phyloP scores from a whole-genome alignment of 2,329 filamentous ascomycete genomes.

The Lecanicillium sp. region DNA sequence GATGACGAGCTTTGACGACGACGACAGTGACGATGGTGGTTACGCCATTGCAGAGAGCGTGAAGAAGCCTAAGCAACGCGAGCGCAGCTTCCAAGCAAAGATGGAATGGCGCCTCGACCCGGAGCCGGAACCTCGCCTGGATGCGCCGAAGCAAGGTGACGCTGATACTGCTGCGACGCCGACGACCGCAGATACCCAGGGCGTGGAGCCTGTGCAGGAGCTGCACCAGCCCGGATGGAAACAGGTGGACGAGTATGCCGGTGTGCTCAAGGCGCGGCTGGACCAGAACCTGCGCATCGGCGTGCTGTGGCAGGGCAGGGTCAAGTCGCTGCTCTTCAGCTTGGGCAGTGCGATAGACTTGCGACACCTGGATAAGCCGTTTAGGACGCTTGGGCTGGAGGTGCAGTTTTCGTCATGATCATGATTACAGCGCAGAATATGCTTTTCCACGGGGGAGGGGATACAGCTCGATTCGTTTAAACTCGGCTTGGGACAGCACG shows the following conservation, averaged over 20 bases:
- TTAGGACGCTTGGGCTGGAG: conserved; percentile 69
- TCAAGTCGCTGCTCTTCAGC: conserved; percentile 89
- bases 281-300: conserved; percentile 85
- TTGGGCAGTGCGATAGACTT: conserved; percentile 81
- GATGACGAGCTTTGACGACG: too few relatives aligned
- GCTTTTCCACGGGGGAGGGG: too few relatives aligned
- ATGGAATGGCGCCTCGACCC: conserved; percentile 40
- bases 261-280: conserved; percentile 81
- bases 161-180: conserved; percentile 4
- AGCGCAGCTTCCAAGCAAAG: conserved; percentile 46
- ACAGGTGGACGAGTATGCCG: conserved; percentile 61
- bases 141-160: conserved; percentile 5
- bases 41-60: conserved; percentile 6
- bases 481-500: too few relatives aligned
- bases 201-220: conserved; percentile 12
- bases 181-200: conserved; percentile 8
- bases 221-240: conserved; percentile 10
- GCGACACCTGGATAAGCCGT: conserved; percentile 65
- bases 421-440: too few relatives aligned
- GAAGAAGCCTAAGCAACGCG: conserved; percentile 14
- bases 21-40: conserved; percentile 10
- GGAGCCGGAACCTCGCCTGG: conserved; percentile 15
- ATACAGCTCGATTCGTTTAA: too few relatives aligned
- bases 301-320: conserved; percentile 83
- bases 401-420: conserved; percentile 70